These are phyloP conservation scores for Polytolypa hystricis DNA, from an alignment of 2,329 filamentous ascomycete species.

Conservation along the genomic window DNA sequence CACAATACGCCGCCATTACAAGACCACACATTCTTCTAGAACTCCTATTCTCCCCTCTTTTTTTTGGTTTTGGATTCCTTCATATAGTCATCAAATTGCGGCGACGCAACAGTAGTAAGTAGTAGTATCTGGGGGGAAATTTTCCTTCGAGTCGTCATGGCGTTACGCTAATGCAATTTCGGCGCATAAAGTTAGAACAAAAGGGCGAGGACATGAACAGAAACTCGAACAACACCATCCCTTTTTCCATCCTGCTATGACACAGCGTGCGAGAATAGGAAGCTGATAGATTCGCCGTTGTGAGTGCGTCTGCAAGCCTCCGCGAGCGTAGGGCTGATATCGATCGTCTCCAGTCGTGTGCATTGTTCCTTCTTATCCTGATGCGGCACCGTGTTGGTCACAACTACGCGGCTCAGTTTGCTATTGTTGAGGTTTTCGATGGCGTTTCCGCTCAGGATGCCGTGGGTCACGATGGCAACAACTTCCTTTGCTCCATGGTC, in stretches of 20 bases:
- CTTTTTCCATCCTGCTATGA: constrained; percentile 18
- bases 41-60: no score
- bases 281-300: constrained; percentile 42
- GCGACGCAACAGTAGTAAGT: no score
- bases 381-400: constrained; percentile 80
- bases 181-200: no score
- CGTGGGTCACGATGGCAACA: constrained; percentile 90
- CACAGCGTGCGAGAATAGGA: constrained; percentile 40
- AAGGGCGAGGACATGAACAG: neutral
- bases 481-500: constrained; percentile 78
- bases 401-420: constrained; percentile 65
- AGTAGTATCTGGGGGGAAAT: no score
- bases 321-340: constrained; percentile 66
- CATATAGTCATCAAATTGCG: no score
- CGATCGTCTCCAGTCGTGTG: constrained; percentile 75
- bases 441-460: constrained; percentile 77
- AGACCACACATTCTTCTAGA: no score
- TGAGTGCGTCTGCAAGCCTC: constrained; percentile 41
- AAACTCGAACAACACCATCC: neutral
- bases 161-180: no score
- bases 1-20: no score
- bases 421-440: constrained; percentile 77
- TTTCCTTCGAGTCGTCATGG: no score
- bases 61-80: no score
- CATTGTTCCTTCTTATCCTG: constrained; percentile 70